Conservation (phyloP, 768 basidiomycete genomes). For the Lactarius sanguifluus region DNA sequence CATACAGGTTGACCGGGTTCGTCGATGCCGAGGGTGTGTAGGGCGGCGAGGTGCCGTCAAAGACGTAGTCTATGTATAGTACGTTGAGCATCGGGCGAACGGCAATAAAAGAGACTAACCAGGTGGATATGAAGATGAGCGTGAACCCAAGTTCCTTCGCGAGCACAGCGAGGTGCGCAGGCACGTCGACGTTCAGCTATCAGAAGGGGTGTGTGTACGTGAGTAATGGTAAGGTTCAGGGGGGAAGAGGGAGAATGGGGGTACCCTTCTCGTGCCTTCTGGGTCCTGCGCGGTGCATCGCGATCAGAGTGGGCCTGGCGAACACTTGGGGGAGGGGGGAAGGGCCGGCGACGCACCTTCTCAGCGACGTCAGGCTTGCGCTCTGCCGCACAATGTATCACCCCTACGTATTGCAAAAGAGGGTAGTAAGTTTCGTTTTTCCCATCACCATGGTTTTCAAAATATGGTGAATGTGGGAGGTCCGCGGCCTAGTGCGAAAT, state of each 20-base stretch:
- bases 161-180: constrained; percentile 67
- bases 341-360: constrained; percentile 50
- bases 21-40: constrained; percentile 72
- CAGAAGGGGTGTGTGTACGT: background rate
- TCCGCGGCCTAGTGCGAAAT: background rate
- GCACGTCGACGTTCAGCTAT: constrained; percentile 82
- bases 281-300: constrained; percentile 53
- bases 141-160: constrained; percentile 60
- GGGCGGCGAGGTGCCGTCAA: constrained; percentile 89
- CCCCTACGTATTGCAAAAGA: constrained; percentile 47
- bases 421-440: constrained; percentile 7
- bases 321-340: background rate
- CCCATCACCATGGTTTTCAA: too few species aligned
- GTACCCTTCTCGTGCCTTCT: constrained; percentile 60
- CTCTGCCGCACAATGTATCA: constrained; percentile 96
- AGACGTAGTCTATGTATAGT: constrained; percentile 78
- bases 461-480: background rate
- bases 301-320: constrained; percentile 2
- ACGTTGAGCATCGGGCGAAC: background rate
- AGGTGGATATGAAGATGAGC: constrained; percentile 90
- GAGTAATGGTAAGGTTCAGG: background rate
- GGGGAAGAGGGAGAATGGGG: constrained; percentile 16
- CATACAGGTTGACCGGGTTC: constrained; percentile 90
- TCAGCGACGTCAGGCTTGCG: constrained; percentile 91
- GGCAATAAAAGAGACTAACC: constrained; percentile 40